Evolutionary conservation across 78 protist genomes (phyloP).

Genomic region (Dictyostelium firmibasis): DNA sequence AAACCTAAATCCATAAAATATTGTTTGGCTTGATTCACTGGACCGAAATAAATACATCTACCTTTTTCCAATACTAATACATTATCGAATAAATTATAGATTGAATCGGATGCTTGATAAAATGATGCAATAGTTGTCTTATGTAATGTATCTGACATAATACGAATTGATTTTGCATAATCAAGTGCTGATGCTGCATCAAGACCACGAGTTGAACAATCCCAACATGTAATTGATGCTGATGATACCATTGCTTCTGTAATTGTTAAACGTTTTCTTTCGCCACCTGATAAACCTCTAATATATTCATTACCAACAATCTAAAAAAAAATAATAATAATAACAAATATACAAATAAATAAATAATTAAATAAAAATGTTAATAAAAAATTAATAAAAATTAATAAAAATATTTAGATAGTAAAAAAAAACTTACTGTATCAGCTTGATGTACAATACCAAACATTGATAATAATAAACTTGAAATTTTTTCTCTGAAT

Average conservation of each 20-base stretch:
- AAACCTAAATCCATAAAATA: slow-evolving; percentile 71
- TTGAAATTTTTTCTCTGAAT: slow-evolving; percentile 32
- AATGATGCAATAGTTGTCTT: slow-evolving; percentile 67
- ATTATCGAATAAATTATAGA: slow-evolving; percentile 61
- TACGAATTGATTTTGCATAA: slow-evolving; percentile 77
- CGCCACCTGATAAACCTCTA: slow-evolving; percentile 83
- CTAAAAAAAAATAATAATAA: background rate
- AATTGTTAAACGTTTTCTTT: slow-evolving; percentile 70
- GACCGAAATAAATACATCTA: slow-evolving; percentile 74
- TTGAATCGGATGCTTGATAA: slow-evolving; percentile 77
- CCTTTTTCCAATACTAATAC: slow-evolving; percentile 79
- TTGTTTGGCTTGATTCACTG: slow-evolving; percentile 51
- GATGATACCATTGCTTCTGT: slow-evolving; percentile 80
- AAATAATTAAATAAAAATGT: background rate
- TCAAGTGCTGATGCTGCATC: slow-evolving; percentile 83
- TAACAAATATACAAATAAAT: background rate
- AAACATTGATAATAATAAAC: slow-evolving; percentile 41
- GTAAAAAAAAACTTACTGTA: slow-evolving; percentile 16
- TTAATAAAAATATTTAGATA: too few species aligned
- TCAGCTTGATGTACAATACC: slow-evolving; percentile 54
- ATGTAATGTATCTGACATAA: slow-evolving; percentile 68
- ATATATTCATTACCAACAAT: slow-evolving; percentile 81
- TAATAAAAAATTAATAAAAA: background rate
- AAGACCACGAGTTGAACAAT: slow-evolving; percentile 82
- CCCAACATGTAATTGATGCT: slow-evolving; percentile 77